Evolutionary conservation across 1,139 yeast genomes (phyloP).

Genomic region (Meyerozyma elateridarum): DNA sequence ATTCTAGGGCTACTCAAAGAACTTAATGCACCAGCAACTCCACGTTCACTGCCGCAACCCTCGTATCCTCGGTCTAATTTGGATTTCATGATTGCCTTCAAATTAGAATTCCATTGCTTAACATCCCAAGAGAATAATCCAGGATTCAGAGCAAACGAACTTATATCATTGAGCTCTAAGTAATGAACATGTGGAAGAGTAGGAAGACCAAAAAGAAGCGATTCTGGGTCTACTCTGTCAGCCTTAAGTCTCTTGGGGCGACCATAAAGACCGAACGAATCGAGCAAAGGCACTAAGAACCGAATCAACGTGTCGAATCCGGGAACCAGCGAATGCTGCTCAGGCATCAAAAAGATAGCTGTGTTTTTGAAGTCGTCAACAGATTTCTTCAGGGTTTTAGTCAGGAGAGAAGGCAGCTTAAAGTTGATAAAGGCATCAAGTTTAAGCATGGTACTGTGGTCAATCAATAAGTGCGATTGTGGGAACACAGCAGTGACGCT

Average conservation of each 20-base stretch:
- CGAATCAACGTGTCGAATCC: conserved; percentile 92
- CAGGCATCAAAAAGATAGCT: conserved; percentile 92
- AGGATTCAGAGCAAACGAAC: conserved; percentile 10
- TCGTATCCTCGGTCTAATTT: conserved; percentile 72
- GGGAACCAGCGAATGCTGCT: conserved; percentile 86
- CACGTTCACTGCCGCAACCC: conserved; percentile 75
- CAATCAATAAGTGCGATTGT: conserved; percentile 71
- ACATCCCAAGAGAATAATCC: conserved; percentile 51
- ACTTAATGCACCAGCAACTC: conserved; percentile 54
- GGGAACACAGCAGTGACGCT: conserved; percentile 94
- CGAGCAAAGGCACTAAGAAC: conserved; percentile 78
- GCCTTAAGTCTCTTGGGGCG: conserved; percentile 87
- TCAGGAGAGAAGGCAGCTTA: conserved; percentile 35
- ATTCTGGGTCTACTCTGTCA: conserved; percentile 72
- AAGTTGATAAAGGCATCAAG: conserved; percentile 78
- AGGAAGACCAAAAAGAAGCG: conserved; percentile 86
- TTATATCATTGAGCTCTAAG: conserved; percentile 38
- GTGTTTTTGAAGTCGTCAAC: conserved; percentile 63
- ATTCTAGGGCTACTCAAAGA: conserved; percentile 27
- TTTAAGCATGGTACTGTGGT: conserved; percentile 82
- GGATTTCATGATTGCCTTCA: conserved; percentile 58
- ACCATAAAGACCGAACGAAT: conserved; percentile 85
- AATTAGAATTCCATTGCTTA: conserved; percentile 61
- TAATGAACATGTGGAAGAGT: conserved; percentile 86
- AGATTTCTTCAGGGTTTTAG: conserved; percentile 37